These are phyloP conservation scores for Durotheca rogersii DNA, from an alignment of 495 filamentous ascomycete species.

Conservation along the genomic window DNA sequence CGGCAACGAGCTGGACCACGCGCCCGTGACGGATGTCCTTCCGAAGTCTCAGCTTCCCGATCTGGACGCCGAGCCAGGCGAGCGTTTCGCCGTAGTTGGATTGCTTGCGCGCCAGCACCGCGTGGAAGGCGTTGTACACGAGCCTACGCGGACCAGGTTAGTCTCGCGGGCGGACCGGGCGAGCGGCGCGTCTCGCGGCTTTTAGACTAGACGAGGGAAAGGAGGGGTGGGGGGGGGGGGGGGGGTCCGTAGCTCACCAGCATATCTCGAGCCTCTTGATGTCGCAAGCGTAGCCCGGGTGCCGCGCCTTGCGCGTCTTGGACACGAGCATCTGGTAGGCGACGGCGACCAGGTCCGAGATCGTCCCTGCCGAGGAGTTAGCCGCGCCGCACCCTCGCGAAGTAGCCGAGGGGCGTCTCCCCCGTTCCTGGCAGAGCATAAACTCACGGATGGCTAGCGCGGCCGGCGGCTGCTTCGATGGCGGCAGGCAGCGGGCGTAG, in stretches of 20 bases:
- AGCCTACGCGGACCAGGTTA: slow-evolving; percentile 63
- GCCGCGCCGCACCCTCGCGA: background rate
- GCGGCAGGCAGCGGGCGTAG: slow-evolving; percentile 65
- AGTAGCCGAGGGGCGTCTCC: background rate
- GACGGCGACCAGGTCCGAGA: slow-evolving; percentile 64
- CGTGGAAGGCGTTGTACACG: slow-evolving; percentile 63
- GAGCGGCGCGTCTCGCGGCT: no score
- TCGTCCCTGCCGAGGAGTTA: slow-evolving; percentile 51
- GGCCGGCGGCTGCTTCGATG: slow-evolving; percentile 52
- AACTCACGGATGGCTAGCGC: slow-evolving; percentile 63
- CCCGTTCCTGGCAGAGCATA: no score
- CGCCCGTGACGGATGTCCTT: slow-evolving; percentile 31
- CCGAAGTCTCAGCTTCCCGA: slow-evolving; percentile 28
- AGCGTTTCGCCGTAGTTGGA: slow-evolving; percentile 61
- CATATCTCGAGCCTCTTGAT: slow-evolving; percentile 65
- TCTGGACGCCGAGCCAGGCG: slow-evolving; percentile 59
- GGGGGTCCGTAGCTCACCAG: slow-evolving; percentile 67
- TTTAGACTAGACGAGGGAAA: no score
- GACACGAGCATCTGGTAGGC: slow-evolving; percentile 66
- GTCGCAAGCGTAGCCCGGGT: slow-evolving; percentile 56
- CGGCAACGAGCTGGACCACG: slow-evolving; percentile 16
- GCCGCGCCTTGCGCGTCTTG: slow-evolving; percentile 45
- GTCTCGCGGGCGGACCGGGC: slow-evolving; percentile 5
- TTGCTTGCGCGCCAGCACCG: slow-evolving; percentile 67
- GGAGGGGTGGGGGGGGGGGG: no score